These are phyloP conservation scores for Cairneyella variabilis DNA, from an alignment of 495 filamentous ascomycete species.

Conservation along the genomic window DNA sequence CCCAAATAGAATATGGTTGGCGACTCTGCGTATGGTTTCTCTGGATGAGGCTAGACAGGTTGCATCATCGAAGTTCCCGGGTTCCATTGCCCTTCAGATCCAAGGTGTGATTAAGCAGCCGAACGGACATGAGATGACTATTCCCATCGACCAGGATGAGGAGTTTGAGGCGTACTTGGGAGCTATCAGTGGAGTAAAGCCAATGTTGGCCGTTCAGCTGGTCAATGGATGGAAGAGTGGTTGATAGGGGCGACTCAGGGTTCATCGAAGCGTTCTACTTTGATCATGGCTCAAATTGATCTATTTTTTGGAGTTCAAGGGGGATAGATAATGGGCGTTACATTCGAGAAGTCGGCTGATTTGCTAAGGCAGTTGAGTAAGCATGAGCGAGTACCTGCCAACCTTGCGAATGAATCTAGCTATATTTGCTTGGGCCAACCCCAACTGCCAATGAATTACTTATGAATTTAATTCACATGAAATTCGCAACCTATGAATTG, in stretches of 20 bases:
- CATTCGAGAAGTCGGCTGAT: too few relatives aligned
- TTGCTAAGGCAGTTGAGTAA: too few relatives aligned
- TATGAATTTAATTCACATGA: too few relatives aligned
- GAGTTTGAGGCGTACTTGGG: constrained; percentile 67
- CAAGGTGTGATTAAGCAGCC: constrained; percentile 63
- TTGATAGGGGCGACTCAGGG: too few relatives aligned
- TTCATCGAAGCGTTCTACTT: too few relatives aligned
- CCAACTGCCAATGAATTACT: too few relatives aligned
- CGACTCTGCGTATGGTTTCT: constrained; percentile 50
- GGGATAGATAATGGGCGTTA: too few relatives aligned
- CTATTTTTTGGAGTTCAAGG: too few relatives aligned
- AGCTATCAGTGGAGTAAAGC: constrained; percentile 59
- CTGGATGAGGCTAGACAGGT: constrained; percentile 52
- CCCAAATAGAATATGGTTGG: constrained; percentile 56
- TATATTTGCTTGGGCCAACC: neutral
- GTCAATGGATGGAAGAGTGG: constrained; percentile 27
- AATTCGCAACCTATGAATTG: too few relatives aligned
- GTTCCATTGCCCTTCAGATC: constrained; percentile 50
- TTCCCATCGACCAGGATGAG: constrained; percentile 62
- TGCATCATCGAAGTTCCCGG: constrained; percentile 52
- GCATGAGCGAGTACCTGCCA: too few relatives aligned
- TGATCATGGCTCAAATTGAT: too few relatives aligned
- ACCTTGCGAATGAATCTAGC: neutral
- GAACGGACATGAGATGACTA: constrained; percentile 49
- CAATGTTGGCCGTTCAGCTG: constrained; percentile 55